Evolutionary conservation across 306 rosid genomes (phyloP), one percentile per base, ranked within the genome.

Genomic region (Corylus heterophylla): DNA sequence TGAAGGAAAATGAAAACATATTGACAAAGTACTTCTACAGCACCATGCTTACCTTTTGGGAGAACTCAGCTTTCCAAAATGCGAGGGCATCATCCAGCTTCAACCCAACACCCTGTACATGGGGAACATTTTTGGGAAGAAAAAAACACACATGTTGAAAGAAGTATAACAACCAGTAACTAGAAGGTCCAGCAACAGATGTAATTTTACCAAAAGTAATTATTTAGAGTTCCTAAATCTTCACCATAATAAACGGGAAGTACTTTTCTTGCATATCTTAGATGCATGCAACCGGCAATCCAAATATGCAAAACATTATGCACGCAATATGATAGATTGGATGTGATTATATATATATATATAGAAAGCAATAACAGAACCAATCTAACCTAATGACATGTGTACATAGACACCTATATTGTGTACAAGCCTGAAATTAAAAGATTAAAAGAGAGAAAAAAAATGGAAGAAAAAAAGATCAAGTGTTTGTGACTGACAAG

Each of bases 51-150:
- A 91, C 99, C 92, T 85, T 92, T 42, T 86, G 91, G 44, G 99
- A 91, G 88, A 95, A 93, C 89, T 93, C 99, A 5, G 89, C 86
- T 88, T 86, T 93, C 99, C 99, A 95, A 84, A 95, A 93, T 2
- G 93, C 92, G 87, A 95, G 92, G 44, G 99, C 93, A 77, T 95
- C 99, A 68, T 95, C 99, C 81, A 95, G 78, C 82, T 90, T 95
- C 87, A 95, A 88, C 59, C 99, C 98, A 88, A 91, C 97, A 83
- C 99, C 96, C 97, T 95, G 73, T 55, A 77, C 42, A 72, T 62
- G 22, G 69, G 89, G 78, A 72, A 75, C 71, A 22, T 5, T 55
- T 73, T 68, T 9, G 73, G 61, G 68, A 55, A 74, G 56, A 68
- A 54, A 18, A 3, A 67, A 31, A 76, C 56, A 63, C 37, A 74